Conservation (phyloP, 129 eudicot species). For the Erigeron canadensis region DNA sequence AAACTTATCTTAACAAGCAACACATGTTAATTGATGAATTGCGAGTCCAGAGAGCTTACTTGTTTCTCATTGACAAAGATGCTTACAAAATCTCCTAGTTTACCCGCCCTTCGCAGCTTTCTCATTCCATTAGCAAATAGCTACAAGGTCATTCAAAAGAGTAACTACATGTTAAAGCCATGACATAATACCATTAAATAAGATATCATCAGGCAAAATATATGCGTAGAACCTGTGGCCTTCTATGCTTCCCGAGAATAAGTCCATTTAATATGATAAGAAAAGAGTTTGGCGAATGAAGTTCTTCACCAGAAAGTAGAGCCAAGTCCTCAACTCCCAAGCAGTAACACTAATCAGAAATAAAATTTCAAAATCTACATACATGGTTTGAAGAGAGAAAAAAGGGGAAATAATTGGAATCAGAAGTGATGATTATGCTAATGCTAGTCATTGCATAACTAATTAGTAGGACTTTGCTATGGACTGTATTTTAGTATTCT, state of each 20-base stretch:
- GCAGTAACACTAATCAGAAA: conserved; percentile 51
- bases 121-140: conserved; percentile 74
- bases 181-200: conserved; percentile 8
- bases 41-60: conserved; percentile 42
- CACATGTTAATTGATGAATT: background rate
- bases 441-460: background rate
- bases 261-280: conserved; percentile 80
- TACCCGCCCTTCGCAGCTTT: conserved; percentile 85
- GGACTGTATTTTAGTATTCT: background rate
- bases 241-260: conserved; percentile 91
- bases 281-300: conserved; percentile 74
- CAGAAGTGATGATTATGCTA: too few species aligned
- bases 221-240: conserved; percentile 58
- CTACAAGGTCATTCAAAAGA: conserved; percentile 32
- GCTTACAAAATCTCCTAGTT: conserved; percentile 91
- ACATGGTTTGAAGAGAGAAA: background rate
- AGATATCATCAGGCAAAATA: background rate
- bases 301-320: conserved; percentile 81
- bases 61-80: conserved; percentile 88
- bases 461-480: background rate
- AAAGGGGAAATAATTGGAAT: too few species aligned
- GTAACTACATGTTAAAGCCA: conserved; percentile 11
- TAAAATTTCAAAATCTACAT: background rate
- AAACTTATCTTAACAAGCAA: background rate
- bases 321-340: conserved; percentile 91